phyloP scores from a whole-genome alignment of 192 early-diverging fungal genomes.

The Coemansia sp. region DNA sequence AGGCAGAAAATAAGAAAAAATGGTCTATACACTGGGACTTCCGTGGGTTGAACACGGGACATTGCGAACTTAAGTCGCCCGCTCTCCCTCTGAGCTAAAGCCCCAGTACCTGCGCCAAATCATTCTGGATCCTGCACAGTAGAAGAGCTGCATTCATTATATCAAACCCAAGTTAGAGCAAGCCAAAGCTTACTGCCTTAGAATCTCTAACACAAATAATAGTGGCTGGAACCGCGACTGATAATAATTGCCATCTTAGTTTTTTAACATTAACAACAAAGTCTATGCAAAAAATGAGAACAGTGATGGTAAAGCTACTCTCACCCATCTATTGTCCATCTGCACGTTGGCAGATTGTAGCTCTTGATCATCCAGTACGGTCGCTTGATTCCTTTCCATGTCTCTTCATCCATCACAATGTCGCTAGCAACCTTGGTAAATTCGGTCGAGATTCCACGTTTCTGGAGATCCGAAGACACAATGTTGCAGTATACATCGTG shows the following conservation, averaged over 20 bases:
- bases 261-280: background rate
- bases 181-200: too few species aligned
- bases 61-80: constrained; percentile 8
- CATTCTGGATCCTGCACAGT: background rate
- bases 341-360: constrained; percentile 54
- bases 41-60: constrained; percentile 15
- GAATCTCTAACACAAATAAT: too few species aligned
- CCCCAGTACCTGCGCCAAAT: background rate
- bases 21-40: background rate
- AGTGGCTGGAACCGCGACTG: too few species aligned
- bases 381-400: constrained; percentile 86
- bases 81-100: constrained; percentile 15
- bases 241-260: too few species aligned
- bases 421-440: constrained; percentile 75
- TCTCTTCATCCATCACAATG: constrained; percentile 73
- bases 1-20: too few species aligned
- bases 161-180: background rate
- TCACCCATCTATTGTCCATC: constrained; percentile 17
- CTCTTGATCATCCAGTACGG: constrained; percentile 59
- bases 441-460: constrained; percentile 76
- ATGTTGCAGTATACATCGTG: constrained; percentile 93
- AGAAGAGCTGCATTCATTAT: background rate
- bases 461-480: constrained; percentile 77
- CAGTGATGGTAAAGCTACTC: too few species aligned
- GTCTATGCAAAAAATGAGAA: background rate